Base-by-base conservation (phyloP, 495 filamentous ascomycete species). In the Penicillium tannophilum region DNA sequence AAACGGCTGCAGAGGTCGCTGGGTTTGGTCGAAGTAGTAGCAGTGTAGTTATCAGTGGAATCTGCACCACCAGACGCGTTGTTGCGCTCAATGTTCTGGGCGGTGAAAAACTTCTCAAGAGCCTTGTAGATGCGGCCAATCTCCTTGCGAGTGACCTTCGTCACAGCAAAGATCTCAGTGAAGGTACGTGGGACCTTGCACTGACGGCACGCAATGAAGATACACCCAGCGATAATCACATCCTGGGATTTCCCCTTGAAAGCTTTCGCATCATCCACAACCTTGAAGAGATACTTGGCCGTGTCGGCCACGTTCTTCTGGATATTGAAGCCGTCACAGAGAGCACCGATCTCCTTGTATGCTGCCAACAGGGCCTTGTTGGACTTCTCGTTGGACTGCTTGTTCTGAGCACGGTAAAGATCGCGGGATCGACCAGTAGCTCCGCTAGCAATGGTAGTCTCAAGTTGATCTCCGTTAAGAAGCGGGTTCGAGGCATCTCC, bases 191-290 rank as follows among this genome's bases (percentile, higher is more conserved):
- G 88, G 19, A 92, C 89, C 61, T 86, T 84, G 66, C 87, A 88
- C 73, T 96, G 91, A 35, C 94, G 92, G 70, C 93, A 97, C 24
- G 94, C 93, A 67, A 98, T 92, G 78, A 98, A 97, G 73, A 98
- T 93, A 72, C 93, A 97, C 2, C 92, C 91, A 9, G 94, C 95
- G 52, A 96, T 93, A 57, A 98, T 87, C 47, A 91, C 91, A 63
- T 98, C 93, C 58, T 91, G 89, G 0, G 91, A 90, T 75, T 98
- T 98, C 65, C 93, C 92, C 78, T 95, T 96, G 79, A 98, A 91
- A 3, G 90, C 84, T 72, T 93, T 93, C 60, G 86, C 88, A 66
- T 98, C 93, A 53, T 97, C 90, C 16, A 93, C 89, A 48, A 91
- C 78, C 82, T 97, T 98, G 83, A 88, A 98, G 46, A 97, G 85